phyloP scores from a whole-genome alignment of 78 protist genomes.

The Dictyostelium citrinum region DNA sequence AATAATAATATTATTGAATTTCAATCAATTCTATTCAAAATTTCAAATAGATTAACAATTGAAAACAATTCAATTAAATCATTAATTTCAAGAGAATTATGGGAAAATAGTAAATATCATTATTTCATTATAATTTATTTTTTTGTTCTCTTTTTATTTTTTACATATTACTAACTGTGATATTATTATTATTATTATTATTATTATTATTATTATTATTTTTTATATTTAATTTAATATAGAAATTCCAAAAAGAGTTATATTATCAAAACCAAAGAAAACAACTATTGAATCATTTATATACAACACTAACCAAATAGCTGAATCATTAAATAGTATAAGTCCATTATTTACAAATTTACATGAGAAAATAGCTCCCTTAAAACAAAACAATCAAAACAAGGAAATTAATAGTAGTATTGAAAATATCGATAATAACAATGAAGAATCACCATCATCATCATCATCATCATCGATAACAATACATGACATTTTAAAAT shows the following conservation, averaged over 20 bases:
- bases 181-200: too few relatives aligned
- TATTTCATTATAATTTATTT: too few relatives aligned
- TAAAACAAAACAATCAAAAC: neutral
- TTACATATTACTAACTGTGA: too few relatives aligned
- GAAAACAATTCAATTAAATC: constrained; percentile 12
- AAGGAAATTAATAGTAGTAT: neutral
- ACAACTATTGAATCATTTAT: constrained; percentile 23
- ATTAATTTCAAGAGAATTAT: constrained; percentile 19
- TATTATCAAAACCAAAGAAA: constrained; percentile 34
- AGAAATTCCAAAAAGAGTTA: constrained; percentile 26
- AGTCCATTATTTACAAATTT: neutral
- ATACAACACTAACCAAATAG: neutral
- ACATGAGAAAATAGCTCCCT: neutral
- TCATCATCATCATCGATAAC: neutral
- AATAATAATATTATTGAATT: neutral
- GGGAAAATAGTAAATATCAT: constrained; percentile 54
- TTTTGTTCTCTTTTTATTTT: too few relatives aligned
- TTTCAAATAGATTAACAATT: neutral
- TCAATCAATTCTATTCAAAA: neutral
- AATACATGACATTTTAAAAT: neutral
- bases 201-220: neutral
- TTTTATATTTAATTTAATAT: neutral
- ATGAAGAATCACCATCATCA: neutral
- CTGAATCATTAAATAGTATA: neutral
- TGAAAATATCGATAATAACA: neutral